Evolutionary conservation across 495 filamentous ascomycete species (phyloP), one percentile per base, ranked within the genome.

Genomic region (Penicillium odoratum): DNA sequence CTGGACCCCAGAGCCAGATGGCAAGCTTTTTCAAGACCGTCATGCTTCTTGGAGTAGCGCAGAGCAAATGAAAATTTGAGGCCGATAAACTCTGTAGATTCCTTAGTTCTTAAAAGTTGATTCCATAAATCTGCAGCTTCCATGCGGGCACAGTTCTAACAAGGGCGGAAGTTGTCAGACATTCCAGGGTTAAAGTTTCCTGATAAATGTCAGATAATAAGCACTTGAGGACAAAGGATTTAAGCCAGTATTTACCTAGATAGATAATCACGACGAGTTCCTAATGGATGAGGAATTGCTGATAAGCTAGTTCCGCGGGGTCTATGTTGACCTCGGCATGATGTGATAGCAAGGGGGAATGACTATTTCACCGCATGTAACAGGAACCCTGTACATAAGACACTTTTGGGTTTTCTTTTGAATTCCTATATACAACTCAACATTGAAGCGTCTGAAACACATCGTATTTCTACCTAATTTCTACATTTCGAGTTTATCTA

Each of bases 1-100:
- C 60, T 25, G 55, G 21, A 3, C 70, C 70, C 70, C 70, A 73
- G 43, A 73, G 61, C 61, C 65, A 61, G 50, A 55, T 59, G 5
- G 65, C 66, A n/a, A 65, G 15, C 25, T 57, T 65, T 29, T 13
- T 61, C 13, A 46, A 45, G 4, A 57, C 6, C 9, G 58, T 59
- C 16, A 51, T 33, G 58, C 65, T 68, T 21, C 36, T 56, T 15
- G 11, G 38, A 40, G 13, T 15, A 40, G 11, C 16, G 13, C 9
- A 36, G 33, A 36, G 33, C 8, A 36, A 10, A 13, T 36, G 33
- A 11, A 16, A 40, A 1, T n/a, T n/a, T 5, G n/a, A 40, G 13
- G 13, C 38, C 5, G 38, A 16, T 2, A 0, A 11, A 36, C 8
- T 13, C 33, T 36, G 2, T 11, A 0, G 9, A 36, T 11, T 9